Conservation (phyloP, 2,329 filamentous ascomycete genomes). For the Cladosporium cucumerinum region DNA sequence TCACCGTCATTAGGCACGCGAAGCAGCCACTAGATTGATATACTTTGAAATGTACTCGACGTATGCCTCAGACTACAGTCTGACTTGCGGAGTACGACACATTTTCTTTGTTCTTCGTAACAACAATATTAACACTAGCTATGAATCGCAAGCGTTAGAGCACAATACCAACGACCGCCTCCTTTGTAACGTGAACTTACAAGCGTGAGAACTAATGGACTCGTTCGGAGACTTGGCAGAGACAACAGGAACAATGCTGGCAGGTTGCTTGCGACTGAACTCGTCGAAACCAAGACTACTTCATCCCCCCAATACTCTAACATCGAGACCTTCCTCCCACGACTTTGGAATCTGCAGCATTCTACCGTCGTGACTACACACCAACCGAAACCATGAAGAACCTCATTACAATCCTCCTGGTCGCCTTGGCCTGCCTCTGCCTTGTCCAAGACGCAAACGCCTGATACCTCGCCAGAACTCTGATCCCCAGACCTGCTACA, state of each 20-base stretch:
- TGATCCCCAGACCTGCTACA: neutral
- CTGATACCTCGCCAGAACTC: neutral
- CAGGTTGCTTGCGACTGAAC: neutral
- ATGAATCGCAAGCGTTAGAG: neutral
- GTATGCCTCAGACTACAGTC: too few species aligned
- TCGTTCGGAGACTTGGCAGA: neutral
- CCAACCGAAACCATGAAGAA: neutral
- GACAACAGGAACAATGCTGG: neutral
- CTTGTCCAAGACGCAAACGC: neutral
- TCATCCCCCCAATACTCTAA: neutral
- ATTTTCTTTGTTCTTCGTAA: conserved; percentile 2
- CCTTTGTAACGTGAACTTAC: neutral
- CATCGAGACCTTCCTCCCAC: neutral
- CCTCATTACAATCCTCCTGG: neutral
- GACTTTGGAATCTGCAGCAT: neutral
- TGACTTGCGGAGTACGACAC: neutral
- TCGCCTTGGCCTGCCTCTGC: conserved; percentile 5
- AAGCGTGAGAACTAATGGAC: neutral
- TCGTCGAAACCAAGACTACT: neutral
- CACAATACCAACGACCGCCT: neutral
- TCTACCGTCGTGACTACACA: neutral
- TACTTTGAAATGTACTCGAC: too few species aligned
- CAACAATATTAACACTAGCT: neutral
- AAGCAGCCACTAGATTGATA: too few species aligned
- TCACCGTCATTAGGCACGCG: neutral